Evolutionary conservation across 805 yeast species (phyloP).

Genomic region (Saturnispora quitensis): DNA sequence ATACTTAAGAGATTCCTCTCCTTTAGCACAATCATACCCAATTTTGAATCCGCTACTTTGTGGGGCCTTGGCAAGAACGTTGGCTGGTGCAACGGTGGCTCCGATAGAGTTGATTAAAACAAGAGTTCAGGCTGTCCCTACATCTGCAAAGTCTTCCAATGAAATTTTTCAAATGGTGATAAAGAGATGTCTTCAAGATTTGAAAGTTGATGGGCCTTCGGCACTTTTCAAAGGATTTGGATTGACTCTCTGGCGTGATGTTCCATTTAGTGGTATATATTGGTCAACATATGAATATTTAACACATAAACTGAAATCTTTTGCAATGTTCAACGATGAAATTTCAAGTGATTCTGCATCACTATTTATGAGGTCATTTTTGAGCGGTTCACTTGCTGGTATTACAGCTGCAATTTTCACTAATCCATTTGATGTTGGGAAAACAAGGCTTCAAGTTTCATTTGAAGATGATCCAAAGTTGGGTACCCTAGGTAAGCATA

Average conservation of each 20-base stretch:
- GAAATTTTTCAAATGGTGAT: constrained; percentile 41
- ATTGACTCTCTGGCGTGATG: constrained; percentile 92
- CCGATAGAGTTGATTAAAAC: constrained; percentile 87
- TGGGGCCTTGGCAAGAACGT: constrained; percentile 72
- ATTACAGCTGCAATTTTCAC: constrained; percentile 77
- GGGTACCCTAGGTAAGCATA: constrained; percentile 10
- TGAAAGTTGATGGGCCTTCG: constrained; percentile 46
- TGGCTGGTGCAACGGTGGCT: constrained; percentile 78
- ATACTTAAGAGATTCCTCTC: constrained; percentile 66
- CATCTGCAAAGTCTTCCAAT: constrained; percentile 23
- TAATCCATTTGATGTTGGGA: constrained; percentile 96
- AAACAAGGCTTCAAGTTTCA: constrained; percentile 79
- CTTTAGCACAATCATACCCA: constrained; percentile 31
- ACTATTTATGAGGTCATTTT: constrained; percentile 50
- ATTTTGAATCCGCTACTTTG: constrained; percentile 66
- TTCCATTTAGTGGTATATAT: constrained; percentile 91
- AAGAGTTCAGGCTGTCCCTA: constrained; percentile 79
- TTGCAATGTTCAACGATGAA: constrained; percentile 19
- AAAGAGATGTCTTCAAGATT: constrained; percentile 29
- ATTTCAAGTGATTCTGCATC: constrained; percentile 11
- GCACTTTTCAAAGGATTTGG: constrained; percentile 78
- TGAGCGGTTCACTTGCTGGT: constrained; percentile 81
- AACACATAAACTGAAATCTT: constrained; percentile 22
- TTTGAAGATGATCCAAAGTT: constrained; percentile 23
- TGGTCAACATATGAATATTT: constrained; percentile 79